Conservation (phyloP, 371 early-diverging fungal genomes). For the Apophysomyces sp. region DNA sequence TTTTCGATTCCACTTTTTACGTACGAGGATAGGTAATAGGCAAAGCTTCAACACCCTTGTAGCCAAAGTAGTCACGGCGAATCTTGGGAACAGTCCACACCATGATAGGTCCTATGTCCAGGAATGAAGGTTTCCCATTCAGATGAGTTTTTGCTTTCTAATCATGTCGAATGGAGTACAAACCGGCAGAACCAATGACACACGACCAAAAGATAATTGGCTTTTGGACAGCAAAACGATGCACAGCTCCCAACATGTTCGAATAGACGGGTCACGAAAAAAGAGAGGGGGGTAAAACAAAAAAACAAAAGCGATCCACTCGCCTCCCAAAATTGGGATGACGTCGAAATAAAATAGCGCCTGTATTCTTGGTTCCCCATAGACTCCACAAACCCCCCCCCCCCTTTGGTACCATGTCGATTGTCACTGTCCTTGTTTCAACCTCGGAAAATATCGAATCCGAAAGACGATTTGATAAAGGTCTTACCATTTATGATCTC, state of each 20-base stretch:
- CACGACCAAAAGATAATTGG: constrained; percentile 50
- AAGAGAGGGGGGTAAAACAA: background rate
- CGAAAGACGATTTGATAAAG: constrained; percentile 82
- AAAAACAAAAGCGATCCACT: background rate
- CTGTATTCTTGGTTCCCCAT: too few relatives aligned
- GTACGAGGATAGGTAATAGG: constrained; percentile 50
- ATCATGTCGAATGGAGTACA: constrained; percentile 4
- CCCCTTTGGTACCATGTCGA: constrained; percentile 40
- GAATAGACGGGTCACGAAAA: background rate
- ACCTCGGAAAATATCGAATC: constrained; percentile 61
- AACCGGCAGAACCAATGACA: constrained; percentile 44
- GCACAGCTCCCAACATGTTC: constrained; percentile 31
- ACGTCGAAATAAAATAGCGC: too few relatives aligned
- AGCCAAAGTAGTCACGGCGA: constrained; percentile 51
- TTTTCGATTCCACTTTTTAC: constrained; percentile 9
- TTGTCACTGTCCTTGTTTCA: constrained; percentile 77
- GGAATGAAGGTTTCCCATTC: background rate
- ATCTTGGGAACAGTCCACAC: constrained; percentile 47
- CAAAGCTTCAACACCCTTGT: constrained; percentile 40
- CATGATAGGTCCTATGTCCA: constrained; percentile 44
- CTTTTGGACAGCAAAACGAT: constrained; percentile 39
- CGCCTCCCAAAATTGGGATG: background rate
- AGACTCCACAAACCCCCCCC: too few relatives aligned
- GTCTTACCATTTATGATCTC: constrained; percentile 66
- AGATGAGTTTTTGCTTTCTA: background rate